A percentile compares a stretch with the other conserved stretches of the same genome.
These are phyloP conservation scores for Mycena rosella DNA, from an alignment of 768 basidiomycete genomes.

Conservation along the genomic window DNA sequence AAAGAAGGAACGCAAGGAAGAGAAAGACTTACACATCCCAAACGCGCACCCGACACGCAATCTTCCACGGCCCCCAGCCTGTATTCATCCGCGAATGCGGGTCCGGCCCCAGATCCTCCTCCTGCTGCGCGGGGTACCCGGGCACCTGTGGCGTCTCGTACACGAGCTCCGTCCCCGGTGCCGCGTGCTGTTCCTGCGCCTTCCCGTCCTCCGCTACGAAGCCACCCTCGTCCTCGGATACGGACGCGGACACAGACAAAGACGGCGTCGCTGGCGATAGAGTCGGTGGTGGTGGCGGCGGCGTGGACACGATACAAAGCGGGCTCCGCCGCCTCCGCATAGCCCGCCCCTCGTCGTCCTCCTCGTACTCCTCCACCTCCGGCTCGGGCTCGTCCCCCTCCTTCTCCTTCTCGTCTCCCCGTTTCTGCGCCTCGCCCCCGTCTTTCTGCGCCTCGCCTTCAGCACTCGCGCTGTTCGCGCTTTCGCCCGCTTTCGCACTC, in stretches of 20 bases:
- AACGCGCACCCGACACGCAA: conserved; percentile 35
- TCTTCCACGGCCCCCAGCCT: conserved; percentile 37
- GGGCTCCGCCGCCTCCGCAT: conserved; percentile 21
- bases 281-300: no score
- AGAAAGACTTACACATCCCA: conserved; percentile 34
- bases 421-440: background rate
- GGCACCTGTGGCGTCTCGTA: conserved; percentile 21
- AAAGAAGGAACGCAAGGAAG: background rate
- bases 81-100: conserved; percentile 22
- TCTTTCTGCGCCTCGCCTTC: background rate
- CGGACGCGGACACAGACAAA: no score
- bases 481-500: background rate
- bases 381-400: background rate
- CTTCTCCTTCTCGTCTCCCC: background rate
- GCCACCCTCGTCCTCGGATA: no score
- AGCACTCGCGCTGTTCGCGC: background rate
- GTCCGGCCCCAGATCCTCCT: conserved; percentile 28
- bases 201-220: background rate
- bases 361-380: conserved; percentile 2
- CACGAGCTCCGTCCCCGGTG: conserved; percentile 7
- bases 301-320: conserved; percentile 4
- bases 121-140: background rate
- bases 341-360: conserved; percentile 7
- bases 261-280: no score
- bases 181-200: background rate